These are phyloP conservation scores for Eucalyptus pauciflora DNA, from an alignment of 345 rosid species.

Conservation along the genomic window DNA sequence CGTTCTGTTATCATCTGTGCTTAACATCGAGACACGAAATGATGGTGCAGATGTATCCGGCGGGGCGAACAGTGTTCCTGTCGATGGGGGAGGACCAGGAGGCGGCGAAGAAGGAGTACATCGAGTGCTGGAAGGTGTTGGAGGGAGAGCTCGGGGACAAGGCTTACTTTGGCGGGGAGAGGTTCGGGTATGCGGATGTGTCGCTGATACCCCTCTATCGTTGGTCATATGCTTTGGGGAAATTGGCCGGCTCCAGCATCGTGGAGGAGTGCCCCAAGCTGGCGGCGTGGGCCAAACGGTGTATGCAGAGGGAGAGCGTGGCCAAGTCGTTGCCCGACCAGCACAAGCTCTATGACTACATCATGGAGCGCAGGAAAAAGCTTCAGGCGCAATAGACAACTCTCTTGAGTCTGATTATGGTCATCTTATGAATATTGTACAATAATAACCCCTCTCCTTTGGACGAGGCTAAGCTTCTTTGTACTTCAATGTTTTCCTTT, in stretches of 20 bases:
- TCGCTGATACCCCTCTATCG: neutral
- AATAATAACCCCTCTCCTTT: neutral
- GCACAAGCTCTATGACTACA: neutral
- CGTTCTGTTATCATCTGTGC: neutral
- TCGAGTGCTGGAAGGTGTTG: neutral
- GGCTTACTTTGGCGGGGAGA: slow-evolving; percentile 3
- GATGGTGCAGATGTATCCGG: neutral
- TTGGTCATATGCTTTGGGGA: slow-evolving; percentile 1
- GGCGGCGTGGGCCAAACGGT: slow-evolving; percentile 5
- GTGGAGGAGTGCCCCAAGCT: slow-evolving; percentile 6
- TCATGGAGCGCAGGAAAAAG: neutral
- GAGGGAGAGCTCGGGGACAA: slow-evolving; percentile 11
- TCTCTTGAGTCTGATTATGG: neutral
- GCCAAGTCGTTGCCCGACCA: neutral
- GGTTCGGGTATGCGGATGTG: slow-evolving; percentile 4
- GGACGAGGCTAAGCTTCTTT: neutral
- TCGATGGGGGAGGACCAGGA: neutral
- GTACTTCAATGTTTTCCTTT: neutral
- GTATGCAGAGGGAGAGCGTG: slow-evolving; percentile 6
- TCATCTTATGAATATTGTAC: neutral
- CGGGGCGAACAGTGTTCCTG: neutral
- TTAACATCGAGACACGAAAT: neutral
- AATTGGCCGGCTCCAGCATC: neutral
- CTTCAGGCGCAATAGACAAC: neutral
- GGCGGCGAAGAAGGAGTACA: neutral